Evolutionary conservation across 2,329 filamentous ascomycete genomes (phyloP), one percentile per base, ranked within the genome.

Genomic region (Paecilomyces sp.): DNA sequence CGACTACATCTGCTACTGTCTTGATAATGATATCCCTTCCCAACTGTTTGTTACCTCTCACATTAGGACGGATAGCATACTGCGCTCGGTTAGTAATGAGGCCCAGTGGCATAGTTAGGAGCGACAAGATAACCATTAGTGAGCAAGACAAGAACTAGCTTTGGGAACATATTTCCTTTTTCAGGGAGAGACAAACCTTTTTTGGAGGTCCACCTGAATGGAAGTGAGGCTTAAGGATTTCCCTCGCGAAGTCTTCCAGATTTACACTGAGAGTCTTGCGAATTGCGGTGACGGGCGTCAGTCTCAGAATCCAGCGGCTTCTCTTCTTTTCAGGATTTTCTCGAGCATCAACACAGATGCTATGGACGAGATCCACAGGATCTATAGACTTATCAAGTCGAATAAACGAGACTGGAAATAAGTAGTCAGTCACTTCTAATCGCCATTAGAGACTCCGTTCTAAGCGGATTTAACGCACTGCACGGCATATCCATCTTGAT

Each of bases 61-160:
- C 79, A 2, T 80, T 83, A 33, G 85, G 81, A 12, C 85, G 80
- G 63, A 88, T 87, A 5, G 85, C 85, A 65, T 85, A 88, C 82
- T 87, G 71, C 58, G 18, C 28, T 47, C 30, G 50, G 51, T 56
- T 31, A 55, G 47, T 53, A 31, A 62, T 57, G 56, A 52, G 55
- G 58, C 24, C 6, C 7, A 36, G n/a, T 18, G 25, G 24, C 41
- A 47, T 11, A n/a, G n/a, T n/a, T n/a, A n/a, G 31, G 22, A 55
- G 47, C 31, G 18, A 47, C 18, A 18, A 9, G 5, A 9, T 18
- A 18, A 9, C 9, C 41, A 18, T 8, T 47, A 8, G n/a, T n/a
- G 8, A 18, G 41, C 41, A 22, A 22, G 18, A 47, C 9, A 22
- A 9, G n/a, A 47, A 18, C 8, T 47, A 18, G 9, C 15, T 47